Percentiles rank a stretch among this genome's conserved stretches.
Conservation (phyloP, 306 rosid species). For the Citrullus mucosospermus region DNA sequence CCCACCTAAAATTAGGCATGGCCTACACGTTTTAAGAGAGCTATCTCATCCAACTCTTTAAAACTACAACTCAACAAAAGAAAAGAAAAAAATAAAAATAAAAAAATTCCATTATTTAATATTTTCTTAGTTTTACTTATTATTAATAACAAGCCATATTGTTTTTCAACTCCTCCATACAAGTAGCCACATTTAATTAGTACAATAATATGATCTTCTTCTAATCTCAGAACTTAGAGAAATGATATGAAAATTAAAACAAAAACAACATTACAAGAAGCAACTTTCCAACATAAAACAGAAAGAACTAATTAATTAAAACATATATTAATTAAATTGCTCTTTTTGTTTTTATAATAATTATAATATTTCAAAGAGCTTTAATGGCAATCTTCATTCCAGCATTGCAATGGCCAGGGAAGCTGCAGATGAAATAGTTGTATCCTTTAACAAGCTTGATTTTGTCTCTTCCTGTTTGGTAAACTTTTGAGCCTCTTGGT, state of each 20-base stretch:
- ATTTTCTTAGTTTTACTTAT: neutral
- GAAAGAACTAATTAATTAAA: neutral
- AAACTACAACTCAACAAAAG: neutral
- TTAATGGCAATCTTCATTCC: conserved; percentile 11
- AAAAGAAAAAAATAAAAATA: neutral
- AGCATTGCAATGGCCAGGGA: conserved; percentile 4
- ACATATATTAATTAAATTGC: neutral
- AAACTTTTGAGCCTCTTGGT: neutral
- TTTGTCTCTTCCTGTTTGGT: conserved; percentile 2
- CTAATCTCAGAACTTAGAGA: neutral
- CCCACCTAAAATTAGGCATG: neutral
- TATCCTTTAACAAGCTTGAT: neutral
- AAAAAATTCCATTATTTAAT: neutral
- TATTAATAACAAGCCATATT: neutral
- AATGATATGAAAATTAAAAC: neutral
- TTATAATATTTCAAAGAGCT: neutral
- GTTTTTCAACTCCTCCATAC: neutral
- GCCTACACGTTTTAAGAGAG: neutral
- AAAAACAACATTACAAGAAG: neutral
- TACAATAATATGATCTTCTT: neutral
- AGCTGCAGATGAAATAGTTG: neutral
- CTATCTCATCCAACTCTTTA: neutral
- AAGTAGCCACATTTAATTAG: neutral
- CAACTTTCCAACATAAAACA: neutral
- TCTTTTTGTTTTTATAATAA: too few relatives aligned